Evolutionary conservation across 2,329 filamentous ascomycete genomes (phyloP).

Genomic region (Bipolaris zeicola): DNA sequence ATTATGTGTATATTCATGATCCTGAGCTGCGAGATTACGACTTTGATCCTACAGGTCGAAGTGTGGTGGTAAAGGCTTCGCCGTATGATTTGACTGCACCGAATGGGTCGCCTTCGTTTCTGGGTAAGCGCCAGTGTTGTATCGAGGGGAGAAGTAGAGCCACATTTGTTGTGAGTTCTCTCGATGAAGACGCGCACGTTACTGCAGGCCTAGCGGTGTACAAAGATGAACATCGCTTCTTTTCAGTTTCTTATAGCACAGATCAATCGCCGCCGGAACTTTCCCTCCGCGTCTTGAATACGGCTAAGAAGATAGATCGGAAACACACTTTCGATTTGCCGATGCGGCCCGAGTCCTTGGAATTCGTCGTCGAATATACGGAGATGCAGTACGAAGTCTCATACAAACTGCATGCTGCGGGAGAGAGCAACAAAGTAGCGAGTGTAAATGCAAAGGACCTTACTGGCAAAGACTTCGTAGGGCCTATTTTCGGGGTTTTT

Average conservation of each 20-base stretch:
- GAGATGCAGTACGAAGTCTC: constrained; percentile 13
- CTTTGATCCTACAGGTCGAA: background rate
- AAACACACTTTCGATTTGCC: background rate
- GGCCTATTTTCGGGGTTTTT: constrained; percentile 20
- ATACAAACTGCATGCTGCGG: constrained; percentile 1
- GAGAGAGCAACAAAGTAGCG: background rate
- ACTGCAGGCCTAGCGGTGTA: constrained; percentile 17
- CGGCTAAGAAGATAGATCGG: constrained; percentile 10
- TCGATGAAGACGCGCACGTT: background rate
- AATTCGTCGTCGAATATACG: constrained; percentile 6
- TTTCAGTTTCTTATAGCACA: constrained; percentile 10
- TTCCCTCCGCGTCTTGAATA: constrained; percentile 14
- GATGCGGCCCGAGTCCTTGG: background rate
- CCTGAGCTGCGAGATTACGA: constrained; percentile 7
- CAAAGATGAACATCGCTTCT: constrained; percentile 28
- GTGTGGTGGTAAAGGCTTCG: constrained; percentile 9
- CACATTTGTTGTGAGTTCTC: background rate
- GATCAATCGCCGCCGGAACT: background rate
- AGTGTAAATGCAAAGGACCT: constrained; percentile 12
- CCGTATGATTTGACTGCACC: constrained; percentile 5
- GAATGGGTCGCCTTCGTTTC: constrained; percentile 17
- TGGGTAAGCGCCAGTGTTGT: constrained; percentile 19
- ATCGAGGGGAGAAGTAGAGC: constrained; percentile 16
- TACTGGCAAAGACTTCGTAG: constrained; percentile 23
- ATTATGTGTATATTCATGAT: constrained; percentile 14